Percentiles rank a stretch among this genome's conserved stretches.
phyloP scores from a whole-genome alignment of 306 rosid genomes.

The Dalbergia cochinchinensis region DNA sequence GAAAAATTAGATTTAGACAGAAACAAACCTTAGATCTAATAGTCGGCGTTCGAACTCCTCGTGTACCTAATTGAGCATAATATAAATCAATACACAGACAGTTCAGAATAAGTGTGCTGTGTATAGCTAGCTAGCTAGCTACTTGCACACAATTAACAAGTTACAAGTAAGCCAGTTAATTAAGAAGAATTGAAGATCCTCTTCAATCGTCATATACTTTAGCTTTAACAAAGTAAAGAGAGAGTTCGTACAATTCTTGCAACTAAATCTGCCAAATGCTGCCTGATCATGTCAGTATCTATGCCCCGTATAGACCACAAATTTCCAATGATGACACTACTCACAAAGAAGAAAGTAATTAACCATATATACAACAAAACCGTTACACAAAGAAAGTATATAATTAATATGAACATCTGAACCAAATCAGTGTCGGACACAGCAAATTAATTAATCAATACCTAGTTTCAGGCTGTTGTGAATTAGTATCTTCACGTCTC shows the following conservation, averaged over 20 bases:
- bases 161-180: too few species aligned
- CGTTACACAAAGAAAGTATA: background rate
- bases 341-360: background rate
- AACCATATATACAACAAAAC: background rate
- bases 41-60: constrained; percentile 50
- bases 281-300: background rate
- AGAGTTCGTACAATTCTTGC: constrained; percentile 41
- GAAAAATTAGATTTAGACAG: background rate
- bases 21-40: constrained; percentile 50
- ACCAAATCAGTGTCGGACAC: background rate
- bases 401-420: background rate
- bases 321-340: constrained; percentile 33
- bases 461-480: background rate
- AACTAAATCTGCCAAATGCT: background rate
- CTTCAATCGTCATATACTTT: too few species aligned
- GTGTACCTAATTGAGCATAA: constrained; percentile 46
- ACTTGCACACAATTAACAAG: too few species aligned
- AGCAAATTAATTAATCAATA: background rate
- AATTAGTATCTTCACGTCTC: constrained; percentile 26
- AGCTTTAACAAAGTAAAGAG: too few species aligned
- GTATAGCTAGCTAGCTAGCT: too few species aligned
- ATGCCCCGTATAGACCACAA: background rate
- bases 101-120: background rate
- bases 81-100: background rate
- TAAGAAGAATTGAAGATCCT: too few species aligned